These are phyloP conservation scores for Sarocladium brachiariae DNA, from an alignment of 2,329 filamentous ascomycete genomes.

Conservation along the genomic window DNA sequence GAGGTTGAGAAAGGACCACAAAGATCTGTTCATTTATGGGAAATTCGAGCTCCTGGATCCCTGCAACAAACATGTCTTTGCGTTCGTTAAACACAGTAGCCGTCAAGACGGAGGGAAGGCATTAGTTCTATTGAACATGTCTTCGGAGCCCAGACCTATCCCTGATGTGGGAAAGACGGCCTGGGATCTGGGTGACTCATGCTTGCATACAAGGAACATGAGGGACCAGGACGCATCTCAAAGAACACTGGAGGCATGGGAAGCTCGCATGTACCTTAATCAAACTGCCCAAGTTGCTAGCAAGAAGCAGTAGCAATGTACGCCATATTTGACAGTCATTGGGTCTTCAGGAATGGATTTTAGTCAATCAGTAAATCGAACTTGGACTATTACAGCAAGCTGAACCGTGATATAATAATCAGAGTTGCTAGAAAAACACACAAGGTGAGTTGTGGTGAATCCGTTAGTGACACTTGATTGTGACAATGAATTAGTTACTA, in stretches of 20 bases:
- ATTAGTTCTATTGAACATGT: conserved; percentile 41
- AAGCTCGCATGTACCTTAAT: background rate
- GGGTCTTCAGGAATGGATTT: too few species aligned
- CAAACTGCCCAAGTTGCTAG: too few species aligned
- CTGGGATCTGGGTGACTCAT: background rate
- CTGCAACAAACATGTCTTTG: conserved; percentile 46
- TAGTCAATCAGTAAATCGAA: too few species aligned
- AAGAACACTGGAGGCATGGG: background rate
- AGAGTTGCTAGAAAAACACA: too few species aligned
- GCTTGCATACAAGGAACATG: background rate
- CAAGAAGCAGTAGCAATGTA: too few species aligned
- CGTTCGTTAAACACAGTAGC: conserved; percentile 39
- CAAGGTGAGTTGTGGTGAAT: too few species aligned
- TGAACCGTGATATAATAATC: too few species aligned
- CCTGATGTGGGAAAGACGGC: background rate
- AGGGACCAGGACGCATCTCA: background rate
- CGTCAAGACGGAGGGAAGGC: conserved; percentile 18
- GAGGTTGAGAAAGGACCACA: conserved; percentile 43
- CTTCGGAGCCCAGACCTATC: conserved; percentile 18
- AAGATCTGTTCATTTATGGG: conserved; percentile 56
- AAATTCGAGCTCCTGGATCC: conserved; percentile 48
- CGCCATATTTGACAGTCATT: too few species aligned
- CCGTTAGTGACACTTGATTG: too few species aligned
- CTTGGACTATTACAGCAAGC: too few species aligned
- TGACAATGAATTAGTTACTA: too few species aligned